These are phyloP conservation scores for Trametopsis cervina DNA, from an alignment of 768 basidiomycete species.

Conservation along the genomic window DNA sequence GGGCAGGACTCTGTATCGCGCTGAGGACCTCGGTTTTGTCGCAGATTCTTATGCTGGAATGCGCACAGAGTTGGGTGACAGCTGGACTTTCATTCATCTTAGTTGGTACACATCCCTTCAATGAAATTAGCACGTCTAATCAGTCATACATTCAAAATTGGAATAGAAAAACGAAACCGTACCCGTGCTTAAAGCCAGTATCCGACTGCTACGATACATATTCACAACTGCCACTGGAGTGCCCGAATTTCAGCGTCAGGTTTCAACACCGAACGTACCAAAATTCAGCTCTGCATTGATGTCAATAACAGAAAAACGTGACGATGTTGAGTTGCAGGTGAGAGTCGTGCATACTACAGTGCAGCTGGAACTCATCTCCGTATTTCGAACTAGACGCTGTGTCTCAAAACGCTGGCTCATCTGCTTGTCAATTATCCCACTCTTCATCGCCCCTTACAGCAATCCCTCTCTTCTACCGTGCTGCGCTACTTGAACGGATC, in stretches of 20 bases:
- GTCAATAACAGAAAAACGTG: constrained; percentile 43
- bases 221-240: constrained; percentile 53
- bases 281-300: constrained; percentile 62
- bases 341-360: constrained; percentile 2
- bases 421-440: constrained; percentile 64
- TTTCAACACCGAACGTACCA: constrained; percentile 61
- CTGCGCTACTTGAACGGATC: constrained; percentile 53
- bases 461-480: constrained; percentile 45
- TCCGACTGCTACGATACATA: constrained; percentile 57
- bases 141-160: background rate
- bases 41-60: constrained; percentile 55
- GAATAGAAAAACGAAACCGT: constrained; percentile 59
- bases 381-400: constrained; percentile 33
- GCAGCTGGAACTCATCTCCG: background rate
- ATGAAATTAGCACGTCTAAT: background rate
- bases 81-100: constrained; percentile 57
- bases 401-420: constrained; percentile 41
- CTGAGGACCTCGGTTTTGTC: constrained; percentile 56
- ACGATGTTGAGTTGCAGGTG: constrained; percentile 51
- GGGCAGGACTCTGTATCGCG: constrained; percentile 76
- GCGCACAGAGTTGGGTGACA: constrained; percentile 66
- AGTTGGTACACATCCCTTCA: constrained; percentile 34
- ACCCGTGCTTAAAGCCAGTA: constrained; percentile 53
- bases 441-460: constrained; percentile 48
- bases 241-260: constrained; percentile 80